Percentiles rank a stretch among this genome's conserved stretches.
Evolutionary conservation across 1,284 basidiomycete genomes (phyloP).

Genomic region (Ganoderma meredithae): DNA sequence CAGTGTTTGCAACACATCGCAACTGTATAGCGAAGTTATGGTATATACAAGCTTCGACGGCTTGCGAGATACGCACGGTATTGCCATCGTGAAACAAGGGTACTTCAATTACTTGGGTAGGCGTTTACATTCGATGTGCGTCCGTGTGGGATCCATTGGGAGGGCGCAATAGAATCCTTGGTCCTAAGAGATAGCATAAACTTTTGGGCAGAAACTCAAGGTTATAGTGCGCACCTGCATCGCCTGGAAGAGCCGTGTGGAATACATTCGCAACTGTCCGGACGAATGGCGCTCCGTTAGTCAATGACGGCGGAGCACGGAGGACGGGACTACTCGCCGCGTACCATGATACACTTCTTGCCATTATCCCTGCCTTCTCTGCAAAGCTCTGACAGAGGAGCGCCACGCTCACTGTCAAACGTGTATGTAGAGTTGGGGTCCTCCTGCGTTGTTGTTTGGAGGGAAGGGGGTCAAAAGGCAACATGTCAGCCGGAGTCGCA

Average conservation of each 20-base stretch:
- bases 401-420: constrained; percentile 67
- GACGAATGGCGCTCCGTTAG: constrained; percentile 12
- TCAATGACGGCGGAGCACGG: constrained; percentile 1
- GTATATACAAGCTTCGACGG: constrained; percentile 8
- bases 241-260: constrained; percentile 72
- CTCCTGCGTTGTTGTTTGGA: constrained; percentile 44
- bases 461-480: background rate
- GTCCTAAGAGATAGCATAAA: constrained; percentile 45
- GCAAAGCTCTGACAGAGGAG: constrained; percentile 69
- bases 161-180: constrained; percentile 79
- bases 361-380: constrained; percentile 54
- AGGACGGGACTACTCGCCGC: constrained; percentile 35
- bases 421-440: constrained; percentile 60
- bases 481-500: background rate
- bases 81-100: background rate
- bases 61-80: background rate
- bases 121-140: constrained; percentile 79
- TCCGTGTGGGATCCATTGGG: constrained; percentile 74
- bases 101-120: constrained; percentile 54
- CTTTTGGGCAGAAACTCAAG: constrained; percentile 21
- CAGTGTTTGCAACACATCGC: constrained; percentile 1
- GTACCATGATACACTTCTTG: constrained; percentile 69
- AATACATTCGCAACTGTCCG: constrained; percentile 69
- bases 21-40: constrained; percentile 18
- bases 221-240: constrained; percentile 68